Evolutionary conservation across 2,329 filamentous ascomycete species (phyloP).

Genomic region (Colletotrichum cuscutae): DNA sequence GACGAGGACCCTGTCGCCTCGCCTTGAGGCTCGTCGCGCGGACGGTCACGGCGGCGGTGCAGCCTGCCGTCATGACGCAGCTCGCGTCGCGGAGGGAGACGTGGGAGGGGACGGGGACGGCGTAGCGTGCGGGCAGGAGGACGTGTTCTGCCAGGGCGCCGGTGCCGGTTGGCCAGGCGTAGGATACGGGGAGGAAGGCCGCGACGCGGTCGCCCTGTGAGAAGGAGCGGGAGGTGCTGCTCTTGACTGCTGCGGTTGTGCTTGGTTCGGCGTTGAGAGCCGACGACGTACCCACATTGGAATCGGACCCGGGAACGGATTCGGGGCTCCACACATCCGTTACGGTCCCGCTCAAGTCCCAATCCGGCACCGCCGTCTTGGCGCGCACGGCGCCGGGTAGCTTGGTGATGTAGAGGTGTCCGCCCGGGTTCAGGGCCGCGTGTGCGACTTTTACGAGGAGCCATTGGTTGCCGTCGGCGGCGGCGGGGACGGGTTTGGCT

Average conservation of each 20-base stretch:
- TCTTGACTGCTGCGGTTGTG: slow-evolving; percentile 7
- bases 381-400: slow-evolving; percentile 50
- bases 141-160: slow-evolving; percentile 54
- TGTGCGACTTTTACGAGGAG: slow-evolving; percentile 53
- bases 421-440: slow-evolving; percentile 57
- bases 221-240: slow-evolving; percentile 37
- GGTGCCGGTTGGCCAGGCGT: slow-evolving; percentile 45
- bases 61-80: slow-evolving; percentile 49
- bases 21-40: slow-evolving; percentile 48
- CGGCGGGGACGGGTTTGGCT: slow-evolving; percentile 39
- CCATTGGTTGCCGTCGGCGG: slow-evolving; percentile 41
- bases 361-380: slow-evolving; percentile 50
- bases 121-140: slow-evolving; percentile 46
- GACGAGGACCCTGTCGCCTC: slow-evolving; percentile 54
- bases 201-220: slow-evolving; percentile 47
- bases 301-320: background rate
- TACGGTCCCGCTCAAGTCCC: slow-evolving; percentile 55
- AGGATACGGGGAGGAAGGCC: slow-evolving; percentile 49
- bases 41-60: slow-evolving; percentile 51
- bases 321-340: slow-evolving; percentile 45
- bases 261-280: background rate
- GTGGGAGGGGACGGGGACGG: slow-evolving; percentile 44
- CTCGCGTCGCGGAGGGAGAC: slow-evolving; percentile 47
- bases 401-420: slow-evolving; percentile 52
- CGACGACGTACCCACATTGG: too few species aligned